These are phyloP conservation scores for Cyclostephanos tholiformis DNA, from an alignment of 108 stramenopile genomes.

Conservation along the genomic window DNA sequence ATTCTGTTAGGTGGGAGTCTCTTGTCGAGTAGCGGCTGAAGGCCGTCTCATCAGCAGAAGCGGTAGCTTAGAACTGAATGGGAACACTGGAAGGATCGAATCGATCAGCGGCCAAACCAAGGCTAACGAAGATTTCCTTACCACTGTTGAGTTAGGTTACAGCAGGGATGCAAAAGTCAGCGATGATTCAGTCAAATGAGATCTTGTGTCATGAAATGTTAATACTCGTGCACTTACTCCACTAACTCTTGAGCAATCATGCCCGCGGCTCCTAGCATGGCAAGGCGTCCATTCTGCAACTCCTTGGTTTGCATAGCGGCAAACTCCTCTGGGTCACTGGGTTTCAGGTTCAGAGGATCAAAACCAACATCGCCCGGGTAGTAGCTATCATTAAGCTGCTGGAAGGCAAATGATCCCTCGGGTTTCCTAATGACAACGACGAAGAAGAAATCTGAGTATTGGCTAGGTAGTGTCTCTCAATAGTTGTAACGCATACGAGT, in stretches of 20 bases:
- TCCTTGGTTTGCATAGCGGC: conserved; percentile 79
- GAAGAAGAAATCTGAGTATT: not conserved
- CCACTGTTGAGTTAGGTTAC: conserved; percentile 33
- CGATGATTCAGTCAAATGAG: conserved; percentile 27
- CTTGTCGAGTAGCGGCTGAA: not conserved
- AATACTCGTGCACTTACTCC: conserved; percentile 25
- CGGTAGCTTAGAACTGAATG: conserved; percentile 32
- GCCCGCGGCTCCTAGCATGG: conserved; percentile 79
- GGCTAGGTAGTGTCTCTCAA: not conserved
- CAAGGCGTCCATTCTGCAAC: conserved; percentile 87
- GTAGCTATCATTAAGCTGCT: conserved; percentile 72
- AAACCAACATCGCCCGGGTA: conserved; percentile 73
- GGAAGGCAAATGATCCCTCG: conserved; percentile 52
- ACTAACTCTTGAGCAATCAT: conserved; percentile 80
- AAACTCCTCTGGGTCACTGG: conserved; percentile 64
- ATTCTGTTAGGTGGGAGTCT: not conserved
- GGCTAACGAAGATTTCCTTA: conserved; percentile 54
- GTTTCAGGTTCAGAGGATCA: conserved; percentile 81
- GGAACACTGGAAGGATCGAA: conserved; percentile 48
- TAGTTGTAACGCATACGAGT: not conserved
- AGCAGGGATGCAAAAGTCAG: not conserved
- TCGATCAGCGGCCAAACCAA: conserved; percentile 47
- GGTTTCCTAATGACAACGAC: conserved; percentile 11
- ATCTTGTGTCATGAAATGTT: conserved; percentile 35
- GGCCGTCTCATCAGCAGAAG: not conserved